Evolutionary conservation across 2,329 filamentous ascomycete species (phyloP).

Genomic region (Massarina eburnea): DNA sequence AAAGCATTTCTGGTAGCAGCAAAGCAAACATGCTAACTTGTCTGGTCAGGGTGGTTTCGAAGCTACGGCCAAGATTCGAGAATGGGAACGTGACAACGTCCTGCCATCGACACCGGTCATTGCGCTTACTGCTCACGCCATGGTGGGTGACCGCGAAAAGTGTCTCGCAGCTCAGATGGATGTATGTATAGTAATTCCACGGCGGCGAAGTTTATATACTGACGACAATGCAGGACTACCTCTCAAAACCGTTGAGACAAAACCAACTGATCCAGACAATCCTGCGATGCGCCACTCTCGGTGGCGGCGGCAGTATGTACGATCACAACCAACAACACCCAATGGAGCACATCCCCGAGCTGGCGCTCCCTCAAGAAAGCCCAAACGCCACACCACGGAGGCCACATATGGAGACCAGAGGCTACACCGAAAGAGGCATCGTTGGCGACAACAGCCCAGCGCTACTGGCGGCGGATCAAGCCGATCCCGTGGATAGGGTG

Average conservation of each 20-base stretch:
- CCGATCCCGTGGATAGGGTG: slow-evolving; percentile 62
- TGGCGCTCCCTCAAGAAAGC: slow-evolving; percentile 37
- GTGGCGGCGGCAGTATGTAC: slow-evolving; percentile 69
- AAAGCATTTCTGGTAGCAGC: neutral
- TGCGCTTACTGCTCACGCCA: slow-evolving; percentile 93
- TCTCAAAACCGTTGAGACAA: slow-evolving; percentile 94
- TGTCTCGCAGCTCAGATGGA: slow-evolving; percentile 99
- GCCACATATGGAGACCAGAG: slow-evolving; percentile 62
- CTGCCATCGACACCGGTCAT: slow-evolving; percentile 90
- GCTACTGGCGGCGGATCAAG: slow-evolving; percentile 61
- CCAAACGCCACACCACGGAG: slow-evolving; percentile 37
- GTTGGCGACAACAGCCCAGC: slow-evolving; percentile 62
- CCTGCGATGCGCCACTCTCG: slow-evolving; percentile 87
- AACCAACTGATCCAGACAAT: slow-evolving; percentile 98
- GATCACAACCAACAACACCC: slow-evolving; percentile 60
- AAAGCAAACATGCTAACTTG: slow-evolving; percentile 40
- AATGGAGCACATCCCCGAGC: slow-evolving; percentile 32
- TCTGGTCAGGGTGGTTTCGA: slow-evolving; percentile 80
- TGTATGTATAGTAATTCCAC: slow-evolving; percentile 24
- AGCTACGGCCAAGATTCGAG: slow-evolving; percentile 92
- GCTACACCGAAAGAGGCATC: slow-evolving; percentile 69
- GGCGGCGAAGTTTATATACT: slow-evolving; percentile 4
- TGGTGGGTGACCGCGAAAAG: slow-evolving; percentile 97
- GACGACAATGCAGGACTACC: slow-evolving; percentile 68
- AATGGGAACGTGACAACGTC: slow-evolving; percentile 83